Evolutionary conservation across 2,329 filamentous ascomycete genomes (phyloP).

Genomic region (Neofusicoccum ribis): DNA sequence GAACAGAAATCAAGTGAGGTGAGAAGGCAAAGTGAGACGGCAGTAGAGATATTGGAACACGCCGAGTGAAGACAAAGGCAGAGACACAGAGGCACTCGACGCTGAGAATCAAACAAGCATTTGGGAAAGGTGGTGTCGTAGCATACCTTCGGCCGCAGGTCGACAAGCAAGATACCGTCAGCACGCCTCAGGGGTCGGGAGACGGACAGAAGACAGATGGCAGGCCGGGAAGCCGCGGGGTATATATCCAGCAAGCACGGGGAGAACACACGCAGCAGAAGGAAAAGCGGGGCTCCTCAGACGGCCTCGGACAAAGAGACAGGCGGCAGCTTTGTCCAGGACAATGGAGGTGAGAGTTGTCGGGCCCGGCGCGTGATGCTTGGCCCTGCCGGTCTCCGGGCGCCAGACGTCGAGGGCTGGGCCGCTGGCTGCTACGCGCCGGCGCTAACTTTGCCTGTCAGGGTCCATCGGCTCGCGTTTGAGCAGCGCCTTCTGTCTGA

Average conservation of each 20-base stretch:
- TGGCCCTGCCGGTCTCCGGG: conserved; percentile 11
- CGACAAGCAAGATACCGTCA: neutral
- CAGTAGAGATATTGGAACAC: neutral
- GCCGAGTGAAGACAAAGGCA: neutral
- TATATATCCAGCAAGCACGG: neutral
- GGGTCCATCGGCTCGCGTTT: neutral
- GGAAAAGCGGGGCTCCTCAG: neutral
- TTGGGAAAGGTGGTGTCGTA: neutral
- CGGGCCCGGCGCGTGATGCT: neutral
- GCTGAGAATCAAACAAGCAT: neutral
- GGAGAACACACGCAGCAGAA: neutral
- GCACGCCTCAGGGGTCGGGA: conserved; percentile 6
- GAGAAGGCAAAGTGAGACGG: neutral
- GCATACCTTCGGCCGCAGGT: neutral
- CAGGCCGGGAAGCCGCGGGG: neutral
- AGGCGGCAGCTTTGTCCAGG: neutral
- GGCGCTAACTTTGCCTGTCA: conserved; percentile 14
- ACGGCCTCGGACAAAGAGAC: conserved; percentile 5
- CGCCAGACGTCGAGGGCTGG: neutral
- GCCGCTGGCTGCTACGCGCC: conserved; percentile 11
- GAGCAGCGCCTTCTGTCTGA: conserved; percentile 10
- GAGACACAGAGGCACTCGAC: neutral
- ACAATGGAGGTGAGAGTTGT: conserved; percentile 1
- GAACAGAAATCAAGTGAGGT: neutral
- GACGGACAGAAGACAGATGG: neutral